phyloP scores from a whole-genome alignment of 1,284 basidiomycete species.

The Cutaneotrichosporon mucoides region DNA sequence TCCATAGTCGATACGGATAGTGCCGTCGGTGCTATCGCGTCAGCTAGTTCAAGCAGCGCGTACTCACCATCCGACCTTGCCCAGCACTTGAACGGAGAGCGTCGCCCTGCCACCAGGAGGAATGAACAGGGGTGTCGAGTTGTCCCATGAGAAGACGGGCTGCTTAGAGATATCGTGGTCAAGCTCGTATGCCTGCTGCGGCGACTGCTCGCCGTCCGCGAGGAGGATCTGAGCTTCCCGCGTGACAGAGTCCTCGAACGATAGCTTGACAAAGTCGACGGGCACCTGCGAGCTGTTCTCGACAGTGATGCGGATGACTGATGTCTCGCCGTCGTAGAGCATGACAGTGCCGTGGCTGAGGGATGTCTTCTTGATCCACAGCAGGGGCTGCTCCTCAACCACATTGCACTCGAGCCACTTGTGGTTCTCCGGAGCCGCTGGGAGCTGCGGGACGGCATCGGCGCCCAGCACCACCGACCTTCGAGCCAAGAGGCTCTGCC shows the following conservation, averaged over 20 bases:
- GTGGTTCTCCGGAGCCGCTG: conserved; percentile 1
- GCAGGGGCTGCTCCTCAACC: conserved; percentile 76
- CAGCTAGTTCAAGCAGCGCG: neutral
- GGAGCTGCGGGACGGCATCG: conserved; percentile 1
- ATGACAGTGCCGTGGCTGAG: conserved; percentile 85
- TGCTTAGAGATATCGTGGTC: conserved; percentile 74
- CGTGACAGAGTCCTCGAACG: conserved; percentile 84
- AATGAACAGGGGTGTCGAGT: conserved; percentile 53
- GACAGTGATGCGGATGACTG: conserved; percentile 67
- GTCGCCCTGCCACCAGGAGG: conserved; percentile 66
- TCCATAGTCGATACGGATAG: conserved; percentile 78
- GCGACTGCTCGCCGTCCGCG: conserved; percentile 70
- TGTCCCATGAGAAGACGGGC: conserved; percentile 76
- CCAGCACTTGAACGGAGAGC: conserved; percentile 69
- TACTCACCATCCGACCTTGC: conserved; percentile 79
- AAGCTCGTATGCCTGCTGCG: conserved; percentile 84
- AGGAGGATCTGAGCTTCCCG: conserved; percentile 68
- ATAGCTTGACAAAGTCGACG: conserved; percentile 77
- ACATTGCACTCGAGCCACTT: conserved; percentile 53
- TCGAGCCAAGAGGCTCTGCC: conserved; percentile 33
- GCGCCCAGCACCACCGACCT: conserved; percentile 6
- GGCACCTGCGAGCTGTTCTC: conserved; percentile 79
- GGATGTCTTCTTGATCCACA: conserved; percentile 79
- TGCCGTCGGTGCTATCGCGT: conserved; percentile 62
- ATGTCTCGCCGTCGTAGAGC: conserved; percentile 84